Evolutionary conservation across 2,329 filamentous ascomycete species (phyloP).

Genomic region (Acrodontium crateriforme): DNA sequence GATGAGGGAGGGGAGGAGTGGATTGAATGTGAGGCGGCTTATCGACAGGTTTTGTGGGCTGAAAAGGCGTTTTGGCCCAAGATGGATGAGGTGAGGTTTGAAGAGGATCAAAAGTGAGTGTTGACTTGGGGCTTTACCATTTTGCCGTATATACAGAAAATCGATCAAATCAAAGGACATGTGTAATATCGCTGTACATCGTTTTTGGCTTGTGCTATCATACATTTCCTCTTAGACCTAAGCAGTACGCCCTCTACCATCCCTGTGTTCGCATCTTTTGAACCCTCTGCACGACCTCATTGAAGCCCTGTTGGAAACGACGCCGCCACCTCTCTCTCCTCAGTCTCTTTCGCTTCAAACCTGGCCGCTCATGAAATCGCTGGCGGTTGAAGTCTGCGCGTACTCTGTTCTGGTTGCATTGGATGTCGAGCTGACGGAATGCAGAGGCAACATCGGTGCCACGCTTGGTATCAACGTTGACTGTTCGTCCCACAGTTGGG

Average conservation of each 20-base stretch:
- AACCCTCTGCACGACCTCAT: constrained; percentile 48
- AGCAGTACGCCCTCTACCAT: constrained; percentile 41
- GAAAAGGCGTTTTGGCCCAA: constrained; percentile 36
- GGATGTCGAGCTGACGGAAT: constrained; percentile 30
- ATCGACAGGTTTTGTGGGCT: constrained; percentile 34
- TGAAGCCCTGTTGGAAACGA: constrained; percentile 57
- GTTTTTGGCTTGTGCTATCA: no score
- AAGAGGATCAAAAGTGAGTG: no score
- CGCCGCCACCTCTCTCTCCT: constrained; percentile 53
- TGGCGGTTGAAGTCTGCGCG: constrained; percentile 43
- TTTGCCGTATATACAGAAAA: no score
- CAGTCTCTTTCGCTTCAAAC: constrained; percentile 64
- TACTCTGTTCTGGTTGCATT: constrained; percentile 43
- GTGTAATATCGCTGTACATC: no score
- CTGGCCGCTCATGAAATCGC: constrained; percentile 60
- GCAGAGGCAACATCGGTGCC: constrained; percentile 36
- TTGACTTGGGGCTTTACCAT: no score
- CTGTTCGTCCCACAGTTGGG: constrained; percentile 26
- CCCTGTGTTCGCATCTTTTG: constrained; percentile 61
- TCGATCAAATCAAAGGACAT: no score
- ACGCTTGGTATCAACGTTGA: constrained; percentile 21
- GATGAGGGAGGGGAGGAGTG: constrained; percentile 31
- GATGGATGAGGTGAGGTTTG: no score
- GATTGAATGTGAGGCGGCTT: constrained; percentile 35
- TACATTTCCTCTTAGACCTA: not conserved